Percentiles rank a stretch among this genome's conserved stretches.
phyloP scores from a whole-genome alignment of 2,329 filamentous ascomycete species.

The Apiospora koreana region DNA sequence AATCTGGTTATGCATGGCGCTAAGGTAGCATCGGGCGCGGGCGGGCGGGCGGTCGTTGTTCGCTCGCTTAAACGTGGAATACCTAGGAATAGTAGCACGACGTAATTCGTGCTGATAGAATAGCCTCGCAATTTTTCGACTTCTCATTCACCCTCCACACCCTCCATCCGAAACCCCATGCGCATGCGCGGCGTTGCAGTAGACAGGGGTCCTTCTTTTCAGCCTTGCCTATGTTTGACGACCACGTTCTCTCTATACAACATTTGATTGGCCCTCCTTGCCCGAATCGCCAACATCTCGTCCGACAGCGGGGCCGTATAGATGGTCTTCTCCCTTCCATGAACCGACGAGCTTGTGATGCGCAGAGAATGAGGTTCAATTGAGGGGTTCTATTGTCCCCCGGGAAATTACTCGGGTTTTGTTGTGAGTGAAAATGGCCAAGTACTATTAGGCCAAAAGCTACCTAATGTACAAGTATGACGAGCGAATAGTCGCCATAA shows the following conservation, averaged over 20 bases:
- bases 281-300: neutral
- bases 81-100: neutral
- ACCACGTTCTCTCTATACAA: neutral
- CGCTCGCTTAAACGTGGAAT: neutral
- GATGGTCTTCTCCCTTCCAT: neutral
- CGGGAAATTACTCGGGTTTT: neutral
- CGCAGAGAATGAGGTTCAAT: neutral
- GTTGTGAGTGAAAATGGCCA: neutral
- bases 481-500: neutral
- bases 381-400: neutral
- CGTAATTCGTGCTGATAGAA: constrained; percentile 3
- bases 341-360: neutral
- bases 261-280: neutral
- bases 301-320: neutral
- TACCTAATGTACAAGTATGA: neutral
- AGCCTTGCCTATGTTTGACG: neutral
- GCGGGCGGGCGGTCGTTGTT: neutral
- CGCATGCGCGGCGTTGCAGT: neutral
- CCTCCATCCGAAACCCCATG: neutral
- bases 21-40: neutral
- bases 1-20: neutral
- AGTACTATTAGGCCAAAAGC: neutral
- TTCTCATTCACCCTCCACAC: neutral
- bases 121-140: constrained; percentile 4
- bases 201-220: neutral